Evolutionary conservation across 495 filamentous ascomycete species (phyloP).

Genomic region (Aspergillus homomorphus): DNA sequence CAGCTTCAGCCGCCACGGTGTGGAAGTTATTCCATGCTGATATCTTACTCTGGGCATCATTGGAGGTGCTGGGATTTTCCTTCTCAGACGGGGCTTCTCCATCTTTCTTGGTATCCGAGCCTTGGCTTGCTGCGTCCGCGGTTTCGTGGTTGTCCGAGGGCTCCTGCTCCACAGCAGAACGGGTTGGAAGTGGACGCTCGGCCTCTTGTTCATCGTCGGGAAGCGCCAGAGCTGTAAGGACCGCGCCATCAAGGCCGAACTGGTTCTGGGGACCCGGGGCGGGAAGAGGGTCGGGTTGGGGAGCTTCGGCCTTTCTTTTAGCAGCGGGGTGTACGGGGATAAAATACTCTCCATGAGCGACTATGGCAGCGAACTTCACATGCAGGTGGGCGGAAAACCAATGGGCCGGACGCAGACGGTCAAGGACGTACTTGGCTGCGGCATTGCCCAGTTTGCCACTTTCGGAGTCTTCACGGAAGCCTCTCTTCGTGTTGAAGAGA

Average conservation of each 20-base stretch:
- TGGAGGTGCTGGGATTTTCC: background rate
- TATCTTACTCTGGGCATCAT: constrained; percentile 8
- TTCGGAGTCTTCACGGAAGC: constrained; percentile 69
- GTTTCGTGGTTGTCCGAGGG: background rate
- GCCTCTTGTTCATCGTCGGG: constrained; percentile 6
- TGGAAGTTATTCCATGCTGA: constrained; percentile 39
- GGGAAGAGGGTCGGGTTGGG: background rate
- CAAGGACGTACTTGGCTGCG: constrained; percentile 74
- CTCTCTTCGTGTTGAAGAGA: constrained; percentile 67
- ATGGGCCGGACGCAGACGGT: constrained; percentile 73
- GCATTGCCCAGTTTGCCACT: constrained; percentile 70
- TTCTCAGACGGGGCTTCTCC: background rate
- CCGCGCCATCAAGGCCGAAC: constrained; percentile 25
- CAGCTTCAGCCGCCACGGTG: constrained; percentile 25
- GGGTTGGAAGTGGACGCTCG: background rate
- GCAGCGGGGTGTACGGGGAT: constrained; percentile 6
- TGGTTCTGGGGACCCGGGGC: constrained; percentile 1
- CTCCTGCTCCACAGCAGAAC: background rate
- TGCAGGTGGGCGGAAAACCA: constrained; percentile 97
- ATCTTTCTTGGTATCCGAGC: background rate
- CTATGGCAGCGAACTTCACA: constrained; percentile 73
- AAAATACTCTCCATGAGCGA: constrained; percentile 53
- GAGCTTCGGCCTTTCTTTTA: background rate
- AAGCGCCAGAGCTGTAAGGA: background rate
- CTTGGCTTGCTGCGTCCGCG: background rate